These are phyloP conservation scores for Ambrosia hybrid DNA, from an alignment of 140 eudicot species.

Conservation along the genomic window DNA sequence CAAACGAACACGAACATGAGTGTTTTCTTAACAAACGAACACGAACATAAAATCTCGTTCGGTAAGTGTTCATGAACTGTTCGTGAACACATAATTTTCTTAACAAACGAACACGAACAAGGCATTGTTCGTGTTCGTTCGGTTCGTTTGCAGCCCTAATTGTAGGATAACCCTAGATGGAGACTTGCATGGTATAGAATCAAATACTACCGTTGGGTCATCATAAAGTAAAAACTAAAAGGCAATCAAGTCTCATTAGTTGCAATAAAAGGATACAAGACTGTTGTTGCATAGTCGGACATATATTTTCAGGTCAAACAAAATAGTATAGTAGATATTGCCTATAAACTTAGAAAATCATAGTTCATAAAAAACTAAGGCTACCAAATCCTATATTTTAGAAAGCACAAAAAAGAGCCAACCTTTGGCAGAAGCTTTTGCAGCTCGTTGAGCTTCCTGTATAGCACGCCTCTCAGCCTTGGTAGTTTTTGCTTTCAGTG, in stretches of 20 bases:
- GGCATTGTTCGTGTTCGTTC: too few relatives aligned
- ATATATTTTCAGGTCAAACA: background rate
- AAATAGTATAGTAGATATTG: background rate
- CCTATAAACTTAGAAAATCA: background rate
- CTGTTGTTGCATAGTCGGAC: background rate
- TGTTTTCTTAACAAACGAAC: too few relatives aligned
- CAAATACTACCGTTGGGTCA: background rate
- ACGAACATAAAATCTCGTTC: too few relatives aligned
- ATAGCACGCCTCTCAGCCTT: slow-evolving; percentile 91
- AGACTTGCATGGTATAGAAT: background rate
- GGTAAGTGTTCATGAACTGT: too few relatives aligned
- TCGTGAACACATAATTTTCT: too few relatives aligned
- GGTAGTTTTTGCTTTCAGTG: slow-evolving; percentile 63
- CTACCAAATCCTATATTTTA: background rate
- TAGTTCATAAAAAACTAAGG: background rate
- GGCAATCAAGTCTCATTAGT: background rate
- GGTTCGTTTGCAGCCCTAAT: too few relatives aligned
- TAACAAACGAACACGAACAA: too few relatives aligned
- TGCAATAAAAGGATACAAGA: background rate
- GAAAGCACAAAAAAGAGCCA: background rate
- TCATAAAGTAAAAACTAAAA: background rate
- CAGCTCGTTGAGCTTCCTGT: slow-evolving; percentile 95
- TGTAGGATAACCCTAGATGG: too few relatives aligned
- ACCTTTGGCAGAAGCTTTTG: slow-evolving; percentile 76
- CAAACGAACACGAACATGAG: too few relatives aligned